Percentiles rank a stretch among this genome's conserved stretches.
phyloP scores from a whole-genome alignment of 2,329 filamentous ascomycete species.

The Didymella pinodella region DNA sequence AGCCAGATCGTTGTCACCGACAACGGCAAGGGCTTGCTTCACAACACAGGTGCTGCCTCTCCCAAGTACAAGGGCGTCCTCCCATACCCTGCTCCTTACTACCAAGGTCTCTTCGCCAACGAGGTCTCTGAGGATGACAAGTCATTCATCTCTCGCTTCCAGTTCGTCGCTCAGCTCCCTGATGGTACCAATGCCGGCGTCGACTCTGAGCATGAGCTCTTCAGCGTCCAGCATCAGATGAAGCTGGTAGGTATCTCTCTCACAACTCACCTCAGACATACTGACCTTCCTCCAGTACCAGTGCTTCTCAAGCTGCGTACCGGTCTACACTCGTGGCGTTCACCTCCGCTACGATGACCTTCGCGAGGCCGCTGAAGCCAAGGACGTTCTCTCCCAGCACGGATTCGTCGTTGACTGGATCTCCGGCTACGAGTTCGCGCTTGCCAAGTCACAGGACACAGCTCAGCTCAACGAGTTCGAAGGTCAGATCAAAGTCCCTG shows the following conservation, averaged over 20 bases:
- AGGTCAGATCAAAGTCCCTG: conserved; percentile 40
- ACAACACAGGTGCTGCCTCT: conserved; percentile 14
- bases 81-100: conserved; percentile 25
- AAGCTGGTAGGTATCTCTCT: conserved; percentile 35
- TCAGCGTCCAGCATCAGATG: conserved; percentile 38
- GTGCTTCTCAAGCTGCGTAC: conserved; percentile 34
- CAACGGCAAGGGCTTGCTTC: conserved; percentile 17
- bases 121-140: conserved; percentile 34
- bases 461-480: conserved; percentile 40
- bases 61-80: conserved; percentile 23
- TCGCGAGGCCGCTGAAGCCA: conserved; percentile 43
- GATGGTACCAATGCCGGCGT: conserved; percentile 33
- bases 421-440: conserved; percentile 34
- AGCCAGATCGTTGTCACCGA: conserved; percentile 27
- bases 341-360: conserved; percentile 52
- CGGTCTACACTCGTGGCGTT: conserved; percentile 35
- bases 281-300: conserved; percentile 38
- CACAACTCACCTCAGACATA: conserved; percentile 2
- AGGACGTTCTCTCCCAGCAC: conserved; percentile 33
- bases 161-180: conserved; percentile 31
- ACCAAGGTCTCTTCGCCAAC: conserved; percentile 34
- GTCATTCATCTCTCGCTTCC: conserved; percentile 39
- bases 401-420: conserved; percentile 34
- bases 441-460: conserved; percentile 38
- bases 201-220: conserved; percentile 36